A percentile compares a stretch with the other conserved stretches of the same genome.
Conservation (phyloP, 2,329 filamentous ascomycete genomes). For the Aureobasidium melanogenum region DNA sequence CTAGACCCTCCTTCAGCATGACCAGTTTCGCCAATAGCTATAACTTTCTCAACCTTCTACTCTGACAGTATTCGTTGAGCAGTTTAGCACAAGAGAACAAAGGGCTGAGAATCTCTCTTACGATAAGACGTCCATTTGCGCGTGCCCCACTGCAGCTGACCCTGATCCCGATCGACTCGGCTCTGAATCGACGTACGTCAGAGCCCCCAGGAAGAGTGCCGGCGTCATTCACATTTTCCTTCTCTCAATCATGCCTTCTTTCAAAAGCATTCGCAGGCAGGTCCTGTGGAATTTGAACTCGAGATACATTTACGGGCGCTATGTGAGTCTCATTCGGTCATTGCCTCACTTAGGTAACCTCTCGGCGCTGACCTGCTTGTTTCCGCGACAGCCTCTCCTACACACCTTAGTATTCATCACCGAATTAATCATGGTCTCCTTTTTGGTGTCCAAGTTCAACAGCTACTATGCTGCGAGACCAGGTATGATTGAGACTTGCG, state of each 20-base stretch:
- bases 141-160: background rate
- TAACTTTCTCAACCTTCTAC: background rate
- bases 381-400: conserved; percentile 61
- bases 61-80: background rate
- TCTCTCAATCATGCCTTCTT: conserved; percentile 36
- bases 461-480: conserved; percentile 87
- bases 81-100: background rate
- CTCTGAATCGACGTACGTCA: conserved; percentile 4
- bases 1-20: conserved; percentile 3
- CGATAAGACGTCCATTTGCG: background rate
- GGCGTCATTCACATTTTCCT: conserved; percentile 11
- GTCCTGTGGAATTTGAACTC: conserved; percentile 46
- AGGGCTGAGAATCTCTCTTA: background rate
- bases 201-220: background rate
- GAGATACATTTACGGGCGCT: conserved; percentile 63
- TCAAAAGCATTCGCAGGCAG: conserved; percentile 30
- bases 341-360: background rate
- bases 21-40: background rate
- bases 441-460: conserved; percentile 82
- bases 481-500: conserved; percentile 41
- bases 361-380: background rate
- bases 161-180: conserved; percentile 1
- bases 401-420: conserved; percentile 78
- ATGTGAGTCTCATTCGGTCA: conserved; percentile 48
- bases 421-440: conserved; percentile 77